Base-by-base conservation (phyloP, 257 asterid genomes). In the Solanum pinnatisectum region DNA sequence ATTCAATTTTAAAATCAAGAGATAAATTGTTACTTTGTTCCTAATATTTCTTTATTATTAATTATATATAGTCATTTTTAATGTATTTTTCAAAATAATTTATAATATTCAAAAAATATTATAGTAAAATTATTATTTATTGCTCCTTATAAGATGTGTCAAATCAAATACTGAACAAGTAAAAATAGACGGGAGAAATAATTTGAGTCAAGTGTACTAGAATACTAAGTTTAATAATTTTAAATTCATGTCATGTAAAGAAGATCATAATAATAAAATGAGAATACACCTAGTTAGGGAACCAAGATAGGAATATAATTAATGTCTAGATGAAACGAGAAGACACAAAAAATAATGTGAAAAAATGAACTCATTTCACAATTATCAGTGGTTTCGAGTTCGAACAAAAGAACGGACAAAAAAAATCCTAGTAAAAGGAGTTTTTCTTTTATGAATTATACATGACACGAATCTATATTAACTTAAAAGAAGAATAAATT, bases 331-430 rank as follows among this genome's bases (percentile, higher is more conserved):
- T 5, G 83, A 74, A 74, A 74, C 7, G 32, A 74, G 49, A 74
- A 22, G 79, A 74, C 6, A 18, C 5, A 74, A 36, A 16, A 56
- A 6, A 52, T 16, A 52, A 52, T 52, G 60, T 56, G 65, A 56
- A 56, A 18, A 56, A 56, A 18, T 56, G 10, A 56, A 52, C 3
- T 30, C 10, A 30, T 30, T 30, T 3, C 11, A 13, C 5, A 1
- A 13, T 68, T 12, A 32, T 8, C 18, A 15, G 1, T 30, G 6
- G 11, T 70, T 30, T 70, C 0, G 0, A 30, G 0, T 30, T 30
- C 0, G 1, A 6, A 30, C 10, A 1, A 14, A 0, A 0, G 4
- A 68, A 68, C 0, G 3, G 1, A 65, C 5, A 25, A 70, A 14
- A 6, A 67, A 25, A 27, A 2, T 13, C 10, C 23, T 30, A 27